Evolutionary conservation across 305 asterid genomes (phyloP), one percentile per base, ranked within the genome.

Genomic region (Fraxinus angustifolia): DNA sequence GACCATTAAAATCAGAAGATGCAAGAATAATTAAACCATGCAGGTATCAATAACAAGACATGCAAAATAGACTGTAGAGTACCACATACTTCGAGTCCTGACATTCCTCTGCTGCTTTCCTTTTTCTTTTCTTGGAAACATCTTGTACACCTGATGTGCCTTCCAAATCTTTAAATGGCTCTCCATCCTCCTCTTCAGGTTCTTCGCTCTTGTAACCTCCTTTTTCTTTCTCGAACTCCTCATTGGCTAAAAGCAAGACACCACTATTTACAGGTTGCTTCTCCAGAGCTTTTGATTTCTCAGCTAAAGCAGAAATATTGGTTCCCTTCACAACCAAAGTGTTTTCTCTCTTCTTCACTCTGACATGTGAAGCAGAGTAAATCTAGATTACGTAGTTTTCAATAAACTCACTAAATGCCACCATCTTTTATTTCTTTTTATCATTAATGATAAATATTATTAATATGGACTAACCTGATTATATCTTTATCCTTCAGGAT

Each of bases 401-500:
- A 81, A 82, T 71, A 80, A 60, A 82, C 17, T 78, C 23, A 31
- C 5, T 26, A 50, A 73, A 75, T 8, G 72, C 38, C 21, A 23
- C 31, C 74, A 68, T 60, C 26, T 30, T 56, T 33, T 36, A 68
- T 30, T 12, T 68, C 28, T 17, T 31, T 53, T 12, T 76, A 68
- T 12, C 7, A 82, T 16, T 50, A 1, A 23, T 65, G 68, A 40
- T 38, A 79, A 40, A 77, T 11, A 65, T 30, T 68, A 48, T 17
- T 31, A 68, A 28, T 50, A 26, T 34, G 75, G 75, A 83, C 89
- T 81, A 58, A 94, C 99, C 98, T 89, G 90, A 96, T 87, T 80
- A 90, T 78, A 83, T 93, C 98, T 65, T 87, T 62, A 73, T 91
- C 94, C 85, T 91, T 89, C 81, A 96, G 76, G 84, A 96, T 89